A percentile compares a stretch with the other conserved stretches of the same genome.
phyloP scores from a whole-genome alignment of 768 basidiomycete species.

The Hortiboletus campestris region DNA sequence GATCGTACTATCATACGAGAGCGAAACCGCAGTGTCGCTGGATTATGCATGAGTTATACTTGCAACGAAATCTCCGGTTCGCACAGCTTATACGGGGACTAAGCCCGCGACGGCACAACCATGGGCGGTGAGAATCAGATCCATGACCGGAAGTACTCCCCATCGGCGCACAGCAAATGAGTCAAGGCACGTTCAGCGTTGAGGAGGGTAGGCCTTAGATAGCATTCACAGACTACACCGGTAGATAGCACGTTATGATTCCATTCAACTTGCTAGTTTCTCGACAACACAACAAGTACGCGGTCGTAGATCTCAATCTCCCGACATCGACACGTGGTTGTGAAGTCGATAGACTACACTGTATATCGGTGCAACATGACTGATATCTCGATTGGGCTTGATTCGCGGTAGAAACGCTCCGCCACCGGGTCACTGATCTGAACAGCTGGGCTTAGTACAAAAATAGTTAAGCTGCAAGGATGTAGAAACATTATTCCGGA shows the following conservation, averaged over 20 bases:
- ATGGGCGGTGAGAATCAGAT: slow-evolving; percentile 22
- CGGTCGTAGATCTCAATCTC: slow-evolving; percentile 13
- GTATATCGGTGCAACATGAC: slow-evolving; percentile 12
- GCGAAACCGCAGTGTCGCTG: background rate
- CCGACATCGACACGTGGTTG: slow-evolving; percentile 14
- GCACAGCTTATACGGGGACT: slow-evolving; percentile 26
- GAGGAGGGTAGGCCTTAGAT: background rate
- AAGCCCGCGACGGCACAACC: slow-evolving; percentile 16
- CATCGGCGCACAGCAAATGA: slow-evolving; percentile 19
- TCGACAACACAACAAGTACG: slow-evolving; percentile 15
- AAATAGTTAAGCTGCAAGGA: slow-evolving; percentile 13
- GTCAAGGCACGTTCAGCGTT: background rate
- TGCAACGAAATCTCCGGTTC: background rate
- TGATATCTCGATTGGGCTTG: slow-evolving; percentile 16
- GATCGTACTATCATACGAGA: background rate
- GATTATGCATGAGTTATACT: background rate
- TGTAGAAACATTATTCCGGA: slow-evolving; percentile 5
- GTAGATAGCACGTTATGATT: background rate
- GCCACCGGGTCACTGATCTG: slow-evolving; percentile 3
- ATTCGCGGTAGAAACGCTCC: slow-evolving; percentile 21
- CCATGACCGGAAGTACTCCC: slow-evolving; percentile 16
- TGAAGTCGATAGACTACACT: background rate
- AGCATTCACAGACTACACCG: background rate
- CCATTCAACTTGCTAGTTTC: background rate
- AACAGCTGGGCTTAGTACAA: slow-evolving; percentile 8